Evolutionary conservation across 768 basidiomycete genomes (phyloP), one percentile per base, ranked within the genome.

Genomic region (Pisolithus tinctorius): DNA sequence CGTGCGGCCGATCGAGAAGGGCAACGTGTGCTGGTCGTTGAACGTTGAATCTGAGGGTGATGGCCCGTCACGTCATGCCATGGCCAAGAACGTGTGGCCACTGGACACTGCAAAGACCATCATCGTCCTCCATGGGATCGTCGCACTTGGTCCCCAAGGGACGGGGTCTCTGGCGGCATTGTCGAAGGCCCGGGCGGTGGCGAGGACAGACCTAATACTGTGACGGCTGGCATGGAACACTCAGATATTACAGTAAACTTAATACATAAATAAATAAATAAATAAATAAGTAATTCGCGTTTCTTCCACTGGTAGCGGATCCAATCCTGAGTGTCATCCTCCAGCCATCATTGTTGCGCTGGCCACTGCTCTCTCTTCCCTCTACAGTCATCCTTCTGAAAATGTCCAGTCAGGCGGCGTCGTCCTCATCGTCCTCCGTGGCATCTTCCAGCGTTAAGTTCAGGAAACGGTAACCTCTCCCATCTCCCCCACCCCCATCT

Each of bases 341-440:
- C 60, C 66, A 62, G 69, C 69, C 73, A 14, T 34, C 34, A 71
- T 72, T 72, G 69, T 72, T 67, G 65, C 67, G 63, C 69, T 66
- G 67, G 60, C 63, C 67, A 69, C 67, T 55, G 65, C 68, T 65
- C 63, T 61, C 62, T 58, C 68, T 65, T 65, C 62, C 64, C 66
- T 68, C 71, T 63, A 71, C 64, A 63, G 60, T 58, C 72, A 57
- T 31, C 55, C 60, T 57, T 46, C 51, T 20, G 34, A 47, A 51
- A 62, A 72, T 74, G 67, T 61, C 60, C 14, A 43, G 59, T 58
- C 59, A 58, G 40, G 40, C 60, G 60, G 49, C 62, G 40, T 45
- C 65, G 16, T 54, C 64, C 34, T 56, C 70, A 39, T 60, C 71
- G 29, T 42, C 66, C 43, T 51, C 65, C 43, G 25, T 65, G 9